A percentile compares a stretch with the other conserved stretches of the same genome.
Conservation (phyloP, 208 protist genomes). For the Kentomonas sorsogonicus region DNA sequence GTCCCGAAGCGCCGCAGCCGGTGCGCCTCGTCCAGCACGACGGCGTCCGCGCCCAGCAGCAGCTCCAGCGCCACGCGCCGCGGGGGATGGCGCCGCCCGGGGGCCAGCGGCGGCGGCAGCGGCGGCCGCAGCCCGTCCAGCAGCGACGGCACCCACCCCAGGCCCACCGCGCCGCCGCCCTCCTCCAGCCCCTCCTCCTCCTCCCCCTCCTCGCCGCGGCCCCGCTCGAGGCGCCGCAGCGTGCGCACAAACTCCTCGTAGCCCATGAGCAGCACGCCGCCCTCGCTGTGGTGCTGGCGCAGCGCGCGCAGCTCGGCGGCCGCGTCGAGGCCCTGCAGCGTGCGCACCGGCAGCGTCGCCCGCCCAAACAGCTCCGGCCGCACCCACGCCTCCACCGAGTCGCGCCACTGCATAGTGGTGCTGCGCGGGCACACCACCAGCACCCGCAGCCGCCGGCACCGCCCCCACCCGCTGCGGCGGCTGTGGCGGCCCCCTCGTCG, state of each 20-base stretch:
- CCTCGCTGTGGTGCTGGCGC: constrained; percentile 41
- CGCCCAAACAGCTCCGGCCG: constrained; percentile 34
- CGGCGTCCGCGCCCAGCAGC: constrained; percentile 62
- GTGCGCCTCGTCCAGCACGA: constrained; percentile 81
- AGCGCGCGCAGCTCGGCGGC: constrained; percentile 18
- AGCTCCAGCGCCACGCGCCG: constrained; percentile 27
- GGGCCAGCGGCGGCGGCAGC: too few species aligned
- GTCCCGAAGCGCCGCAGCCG: constrained; percentile 48
- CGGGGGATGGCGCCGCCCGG: too few species aligned
- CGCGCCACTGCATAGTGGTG: constrained; percentile 66
- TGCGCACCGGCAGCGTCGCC: constrained; percentile 26
- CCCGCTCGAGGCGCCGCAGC: too few species aligned
- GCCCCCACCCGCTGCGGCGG: neutral
- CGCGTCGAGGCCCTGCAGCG: constrained; percentile 20
- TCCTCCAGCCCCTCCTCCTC: constrained; percentile 7
- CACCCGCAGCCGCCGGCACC: constrained; percentile 40
- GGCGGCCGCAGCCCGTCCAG: constrained; percentile 34
- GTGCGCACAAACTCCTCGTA: constrained; percentile 82
- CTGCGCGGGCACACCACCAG: constrained; percentile 73
- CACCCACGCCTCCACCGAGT: constrained; percentile 54
- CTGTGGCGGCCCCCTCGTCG: constrained; percentile 15
- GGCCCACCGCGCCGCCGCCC: constrained; percentile 8
- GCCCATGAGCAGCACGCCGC: constrained; percentile 71
- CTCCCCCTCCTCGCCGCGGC: too few species aligned
- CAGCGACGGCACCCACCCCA: constrained; percentile 26